phyloP scores from a whole-genome alignment of 208 protist genomes.

The Leptomonas pyrrhocoris region DNA sequence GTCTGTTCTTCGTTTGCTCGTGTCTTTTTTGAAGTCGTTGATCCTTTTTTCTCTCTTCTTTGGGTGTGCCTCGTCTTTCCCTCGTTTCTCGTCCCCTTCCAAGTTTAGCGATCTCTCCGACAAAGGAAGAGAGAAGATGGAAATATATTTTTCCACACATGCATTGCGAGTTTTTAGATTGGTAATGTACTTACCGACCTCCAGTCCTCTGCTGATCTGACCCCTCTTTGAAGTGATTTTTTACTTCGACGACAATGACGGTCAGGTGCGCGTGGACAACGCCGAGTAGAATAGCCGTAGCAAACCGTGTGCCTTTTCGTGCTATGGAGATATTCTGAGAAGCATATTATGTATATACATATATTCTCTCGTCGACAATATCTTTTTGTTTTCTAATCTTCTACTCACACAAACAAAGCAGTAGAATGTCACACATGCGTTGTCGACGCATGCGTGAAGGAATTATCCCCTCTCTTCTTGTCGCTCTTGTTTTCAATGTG shows the following conservation, averaged over 20 bases:
- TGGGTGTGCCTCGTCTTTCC: too few species aligned
- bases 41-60: constrained; percentile 5
- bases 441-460: background rate
- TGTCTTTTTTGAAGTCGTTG: background rate
- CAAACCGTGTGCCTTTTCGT: too few species aligned
- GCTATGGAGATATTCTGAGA: too few species aligned
- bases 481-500: constrained; percentile 10
- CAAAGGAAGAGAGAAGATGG: too few species aligned
- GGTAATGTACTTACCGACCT: too few species aligned
- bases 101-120: too few species aligned
- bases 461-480: background rate
- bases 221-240: too few species aligned
- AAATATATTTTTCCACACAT: background rate
- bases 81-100: too few species aligned
- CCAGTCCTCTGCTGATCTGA: too few species aligned
- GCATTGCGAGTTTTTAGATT: background rate
- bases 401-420: background rate
- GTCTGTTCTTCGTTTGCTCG: background rate
- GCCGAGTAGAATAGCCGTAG: too few species aligned
- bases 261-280: too few species aligned
- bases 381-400: background rate
- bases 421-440: background rate
- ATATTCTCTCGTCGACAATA: background rate
- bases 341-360: background rate
- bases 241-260: too few species aligned